A percentile compares a stretch with the other conserved stretches of the same genome.
Conservation (phyloP, 768 basidiomycete species). For the Cystobasidium tubakii region DNA sequence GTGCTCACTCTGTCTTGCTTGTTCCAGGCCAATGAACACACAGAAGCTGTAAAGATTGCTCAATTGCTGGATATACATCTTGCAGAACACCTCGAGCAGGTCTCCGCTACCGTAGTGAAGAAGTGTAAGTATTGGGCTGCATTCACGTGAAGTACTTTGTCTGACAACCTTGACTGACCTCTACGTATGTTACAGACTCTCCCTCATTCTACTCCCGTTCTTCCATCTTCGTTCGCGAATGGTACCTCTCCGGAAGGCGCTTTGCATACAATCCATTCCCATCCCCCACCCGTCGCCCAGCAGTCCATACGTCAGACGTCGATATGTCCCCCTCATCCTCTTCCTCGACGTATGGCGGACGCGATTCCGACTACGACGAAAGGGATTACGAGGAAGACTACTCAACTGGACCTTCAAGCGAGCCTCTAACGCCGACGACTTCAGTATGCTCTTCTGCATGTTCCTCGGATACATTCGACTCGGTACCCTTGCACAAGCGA, state of each 20-base stretch:
- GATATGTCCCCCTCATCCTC: constrained; percentile 32
- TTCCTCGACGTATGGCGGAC: neutral
- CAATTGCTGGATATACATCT: constrained; percentile 78
- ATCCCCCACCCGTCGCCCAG: neutral
- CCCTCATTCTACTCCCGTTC: constrained; percentile 95
- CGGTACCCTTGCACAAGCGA: neutral
- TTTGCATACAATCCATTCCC: constrained; percentile 33
- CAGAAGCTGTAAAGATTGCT: constrained; percentile 74
- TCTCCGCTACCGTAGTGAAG: constrained; percentile 92
- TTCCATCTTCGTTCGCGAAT: constrained; percentile 85
- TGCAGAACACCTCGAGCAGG: constrained; percentile 75
- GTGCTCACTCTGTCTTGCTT: neutral
- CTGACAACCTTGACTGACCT: too few species aligned
- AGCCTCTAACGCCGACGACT: constrained; percentile 25
- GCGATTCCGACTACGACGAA: constrained; percentile 32
- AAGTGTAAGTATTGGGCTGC: constrained; percentile 55
- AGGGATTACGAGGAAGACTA: constrained; percentile 25
- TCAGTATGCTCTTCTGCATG: constrained; percentile 12
- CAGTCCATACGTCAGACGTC: constrained; percentile 9
- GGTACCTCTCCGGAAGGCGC: constrained; percentile 78
- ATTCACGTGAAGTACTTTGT: too few species aligned
- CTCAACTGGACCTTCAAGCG: neutral
- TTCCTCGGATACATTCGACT: constrained; percentile 27
- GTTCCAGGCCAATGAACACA: constrained; percentile 64
- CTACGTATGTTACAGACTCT: constrained; percentile 57